These are phyloP conservation scores for Boletus rubropictus DNA, from an alignment of 768 basidiomycete genomes.

Conservation along the genomic window DNA sequence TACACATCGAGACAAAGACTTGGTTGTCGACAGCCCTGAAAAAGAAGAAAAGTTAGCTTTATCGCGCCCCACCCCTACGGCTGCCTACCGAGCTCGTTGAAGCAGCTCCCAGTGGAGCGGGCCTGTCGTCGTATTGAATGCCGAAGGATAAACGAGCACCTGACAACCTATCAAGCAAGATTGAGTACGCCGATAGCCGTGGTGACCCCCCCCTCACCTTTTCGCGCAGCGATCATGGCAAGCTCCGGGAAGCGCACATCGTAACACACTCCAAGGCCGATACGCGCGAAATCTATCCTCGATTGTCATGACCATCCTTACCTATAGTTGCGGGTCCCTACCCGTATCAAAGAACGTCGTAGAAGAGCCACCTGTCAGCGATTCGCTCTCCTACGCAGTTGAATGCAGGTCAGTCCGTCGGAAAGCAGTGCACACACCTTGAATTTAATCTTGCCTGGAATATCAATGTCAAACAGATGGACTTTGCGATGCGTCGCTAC, in stretches of 20 bases:
- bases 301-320: neutral
- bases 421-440: slow-evolving; percentile 45
- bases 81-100: slow-evolving; percentile 66
- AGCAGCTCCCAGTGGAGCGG: slow-evolving; percentile 95
- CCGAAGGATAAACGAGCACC: slow-evolving; percentile 85
- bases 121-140: slow-evolving; percentile 94
- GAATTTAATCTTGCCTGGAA: slow-evolving; percentile 86
- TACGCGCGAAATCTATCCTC: slow-evolving; percentile 81
- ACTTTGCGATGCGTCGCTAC: slow-evolving; percentile 89
- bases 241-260: slow-evolving; percentile 94
- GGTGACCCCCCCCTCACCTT: slow-evolving; percentile 46
- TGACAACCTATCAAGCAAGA: slow-evolving; percentile 58
- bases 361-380: slow-evolving; percentile 67
- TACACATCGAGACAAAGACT: slow-evolving; percentile 94
- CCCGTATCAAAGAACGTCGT: slow-evolving; percentile 86
- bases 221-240: slow-evolving; percentile 82
- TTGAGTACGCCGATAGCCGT: neutral
- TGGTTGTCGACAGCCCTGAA: slow-evolving; percentile 92
- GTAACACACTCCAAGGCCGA: slow-evolving; percentile 95
- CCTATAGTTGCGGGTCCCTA: slow-evolving; percentile 24
- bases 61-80: neutral
- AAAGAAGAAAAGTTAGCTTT: slow-evolving; percentile 6
- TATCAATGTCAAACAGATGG: slow-evolving; percentile 97
- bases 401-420: neutral
- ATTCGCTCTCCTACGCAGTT: slow-evolving; percentile 72